Evolutionary conservation across 164 flowering plant species (phyloP).

Genomic region (Echeveria elegans): DNA sequence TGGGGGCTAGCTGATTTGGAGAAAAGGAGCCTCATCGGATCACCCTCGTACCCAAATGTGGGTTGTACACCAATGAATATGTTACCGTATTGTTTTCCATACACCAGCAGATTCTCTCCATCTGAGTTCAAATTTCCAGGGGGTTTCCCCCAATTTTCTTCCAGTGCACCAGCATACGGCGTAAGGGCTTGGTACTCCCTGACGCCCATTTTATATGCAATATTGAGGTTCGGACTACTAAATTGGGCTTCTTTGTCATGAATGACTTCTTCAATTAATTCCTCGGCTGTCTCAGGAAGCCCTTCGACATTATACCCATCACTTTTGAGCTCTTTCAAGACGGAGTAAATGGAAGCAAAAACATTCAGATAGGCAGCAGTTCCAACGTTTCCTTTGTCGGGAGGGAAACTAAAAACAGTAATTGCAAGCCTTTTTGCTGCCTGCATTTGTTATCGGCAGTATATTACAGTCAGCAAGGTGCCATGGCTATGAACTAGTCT

Average conservation of each 20-base stretch:
- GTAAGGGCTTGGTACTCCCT: conserved; percentile 82
- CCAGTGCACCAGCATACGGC: conserved; percentile 76
- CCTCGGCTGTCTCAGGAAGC: conserved; percentile 82
- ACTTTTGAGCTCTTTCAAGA: conserved; percentile 64
- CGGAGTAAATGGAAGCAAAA: conserved; percentile 83
- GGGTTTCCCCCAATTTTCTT: conserved; percentile 98
- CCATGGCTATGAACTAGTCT: background rate
- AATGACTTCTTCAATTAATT: conserved; percentile 72
- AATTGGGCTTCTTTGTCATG: conserved; percentile 98
- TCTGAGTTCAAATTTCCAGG: conserved; percentile 97
- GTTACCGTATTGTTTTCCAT: conserved; percentile 93
- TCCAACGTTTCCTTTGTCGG: conserved; percentile 98
- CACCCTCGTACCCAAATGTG: conserved; percentile 97
- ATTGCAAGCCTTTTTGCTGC: conserved; percentile 86
- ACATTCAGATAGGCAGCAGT: conserved; percentile 98
- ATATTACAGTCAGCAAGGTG: background rate
- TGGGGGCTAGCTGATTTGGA: conserved; percentile 99
- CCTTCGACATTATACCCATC: conserved; percentile 90
- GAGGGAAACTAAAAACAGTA: conserved; percentile 98
- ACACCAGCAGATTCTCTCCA: conserved; percentile 91
- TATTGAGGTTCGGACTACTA: conserved; percentile 92
- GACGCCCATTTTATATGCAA: conserved; percentile 92
- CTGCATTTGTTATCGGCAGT: conserved; percentile 30
- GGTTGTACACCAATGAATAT: conserved; percentile 97
- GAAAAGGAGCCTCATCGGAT: conserved; percentile 95